A percentile compares a stretch with the other conserved stretches of the same genome.
Conservation (phyloP, 495 filamentous ascomycete genomes). For the Glonium stellatum region DNA sequence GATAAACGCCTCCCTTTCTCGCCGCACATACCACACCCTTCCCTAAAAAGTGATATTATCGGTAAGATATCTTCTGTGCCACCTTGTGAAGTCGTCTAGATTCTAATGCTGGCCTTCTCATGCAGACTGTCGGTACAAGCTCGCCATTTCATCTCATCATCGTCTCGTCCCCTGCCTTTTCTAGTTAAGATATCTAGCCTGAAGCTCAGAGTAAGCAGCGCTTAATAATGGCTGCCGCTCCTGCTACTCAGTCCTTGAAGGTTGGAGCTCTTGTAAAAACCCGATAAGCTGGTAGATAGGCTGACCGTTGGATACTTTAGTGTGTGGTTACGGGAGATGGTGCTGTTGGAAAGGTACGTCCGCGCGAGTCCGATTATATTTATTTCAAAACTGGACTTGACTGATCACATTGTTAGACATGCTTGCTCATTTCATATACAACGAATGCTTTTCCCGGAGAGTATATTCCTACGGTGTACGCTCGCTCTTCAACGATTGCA, state of each 20-base stretch:
- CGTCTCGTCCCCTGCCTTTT: not conserved
- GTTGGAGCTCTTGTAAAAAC: constrained; percentile 35
- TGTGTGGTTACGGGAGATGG: constrained; percentile 98
- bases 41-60: not conserved
- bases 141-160: not conserved
- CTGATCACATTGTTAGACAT: constrained; percentile 58
- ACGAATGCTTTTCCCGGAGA: constrained; percentile 99
- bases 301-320: constrained; percentile 40
- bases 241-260: constrained; percentile 69
- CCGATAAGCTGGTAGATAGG: not conserved
- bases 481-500: constrained; percentile 8
- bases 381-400: not conserved
- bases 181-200: not conserved
- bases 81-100: not conserved
- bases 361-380: constrained; percentile 16
- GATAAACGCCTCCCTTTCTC: not conserved
- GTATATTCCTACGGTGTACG: constrained; percentile 98
- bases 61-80: constrained; percentile 1
- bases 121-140: not conserved
- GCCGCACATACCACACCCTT: not conserved
- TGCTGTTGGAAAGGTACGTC: constrained; percentile 88
- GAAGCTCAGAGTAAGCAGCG: constrained; percentile 6
- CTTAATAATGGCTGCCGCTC: constrained; percentile 53
- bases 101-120: not conserved
- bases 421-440: constrained; percentile 96